Evolutionary conservation across 2,329 filamentous ascomycete species (phyloP), one percentile per base, ranked within the genome.

Genomic region (Aspergillus bombycis): DNA sequence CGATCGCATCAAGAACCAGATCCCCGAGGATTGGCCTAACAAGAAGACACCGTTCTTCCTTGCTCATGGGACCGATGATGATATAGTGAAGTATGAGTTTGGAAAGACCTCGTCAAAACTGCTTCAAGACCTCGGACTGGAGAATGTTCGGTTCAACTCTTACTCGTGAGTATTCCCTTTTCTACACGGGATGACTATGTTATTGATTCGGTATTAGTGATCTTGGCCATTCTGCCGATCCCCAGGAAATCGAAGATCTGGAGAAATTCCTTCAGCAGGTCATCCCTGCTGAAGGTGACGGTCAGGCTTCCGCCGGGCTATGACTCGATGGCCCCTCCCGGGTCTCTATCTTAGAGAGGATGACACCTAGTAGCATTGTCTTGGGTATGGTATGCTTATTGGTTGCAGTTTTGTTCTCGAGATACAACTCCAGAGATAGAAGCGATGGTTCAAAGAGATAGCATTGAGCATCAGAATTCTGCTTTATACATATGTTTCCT

Each of bases 21-120:
- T 86, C 19, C 82, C 85, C 2, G 82, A 84, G 48, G 76, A 79
- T 30, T 85, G 81, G 68, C 82, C 85, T 61, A 93, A 93, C 77
- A 87, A 89, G 77, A 83, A 90, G 46, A 97, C 93, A 1, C 91
- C 91, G 1, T 88, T 98, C 66, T 92, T 95, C 78, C 91, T 97
- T 89, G 93, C 87, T 14, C 95, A 98, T 71, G 95, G 95, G n/a
- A 86, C 89, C 65, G 80, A 80, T 0, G 94, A 99, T 77, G 84
- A 84, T 16, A 81, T 97, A 3, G 91, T 97, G 10, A 85, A 83
- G 69, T 85, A 88, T 50, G 80, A 85, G 61, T 90, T 91, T 78
- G 94, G 92, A 16, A 79, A 87, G 75, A 76, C 83, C 78, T 93
- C 91, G 28, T 87, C 85, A 3, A 84, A 92, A 46, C 76, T 84